These are phyloP conservation scores for Elaeagnus macrophylla DNA, from an alignment of 306 rosid species.

Conservation along the genomic window DNA sequence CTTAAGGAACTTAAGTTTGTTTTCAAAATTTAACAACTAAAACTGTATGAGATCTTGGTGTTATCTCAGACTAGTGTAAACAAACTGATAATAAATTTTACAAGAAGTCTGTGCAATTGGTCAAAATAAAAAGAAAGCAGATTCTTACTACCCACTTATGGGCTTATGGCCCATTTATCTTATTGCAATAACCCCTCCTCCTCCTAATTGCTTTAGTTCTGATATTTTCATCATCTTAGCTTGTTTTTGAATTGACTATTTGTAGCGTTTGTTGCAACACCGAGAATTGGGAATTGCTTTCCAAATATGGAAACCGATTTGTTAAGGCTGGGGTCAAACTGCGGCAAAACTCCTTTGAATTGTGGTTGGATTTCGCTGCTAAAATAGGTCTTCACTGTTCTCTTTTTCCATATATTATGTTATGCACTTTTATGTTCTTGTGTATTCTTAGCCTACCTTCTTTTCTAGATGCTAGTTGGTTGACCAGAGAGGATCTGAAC, in stretches of 20 bases:
- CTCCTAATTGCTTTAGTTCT: too few species aligned
- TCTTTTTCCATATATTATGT: constrained; percentile 9
- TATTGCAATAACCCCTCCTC: too few species aligned
- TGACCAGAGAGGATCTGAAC: too few species aligned
- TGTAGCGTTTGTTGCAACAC: constrained; percentile 77
- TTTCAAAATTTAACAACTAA: not conserved
- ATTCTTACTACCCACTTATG: not conserved
- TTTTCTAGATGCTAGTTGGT: not conserved
- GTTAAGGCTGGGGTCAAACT: constrained; percentile 66
- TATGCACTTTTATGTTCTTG: not conserved
- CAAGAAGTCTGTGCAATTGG: not conserved
- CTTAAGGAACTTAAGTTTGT: not conserved
- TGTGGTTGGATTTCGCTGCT: constrained; percentile 72
- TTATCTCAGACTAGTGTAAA: not conserved
- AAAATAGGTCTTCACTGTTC: constrained; percentile 43
- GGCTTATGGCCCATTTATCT: too few species aligned
- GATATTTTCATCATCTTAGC: constrained; percentile 22
- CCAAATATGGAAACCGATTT: constrained; percentile 63
- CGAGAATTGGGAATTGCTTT: constrained; percentile 59
- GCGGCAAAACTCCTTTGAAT: constrained; percentile 58
- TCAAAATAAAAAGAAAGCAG: not conserved
- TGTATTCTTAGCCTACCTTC: not conserved
- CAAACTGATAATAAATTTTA: not conserved
- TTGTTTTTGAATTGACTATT: constrained; percentile 20
- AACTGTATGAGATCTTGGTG: not conserved